These are phyloP conservation scores for Mortierella antarctica DNA, from an alignment of 192 early-diverging fungal genomes.

Conservation along the genomic window DNA sequence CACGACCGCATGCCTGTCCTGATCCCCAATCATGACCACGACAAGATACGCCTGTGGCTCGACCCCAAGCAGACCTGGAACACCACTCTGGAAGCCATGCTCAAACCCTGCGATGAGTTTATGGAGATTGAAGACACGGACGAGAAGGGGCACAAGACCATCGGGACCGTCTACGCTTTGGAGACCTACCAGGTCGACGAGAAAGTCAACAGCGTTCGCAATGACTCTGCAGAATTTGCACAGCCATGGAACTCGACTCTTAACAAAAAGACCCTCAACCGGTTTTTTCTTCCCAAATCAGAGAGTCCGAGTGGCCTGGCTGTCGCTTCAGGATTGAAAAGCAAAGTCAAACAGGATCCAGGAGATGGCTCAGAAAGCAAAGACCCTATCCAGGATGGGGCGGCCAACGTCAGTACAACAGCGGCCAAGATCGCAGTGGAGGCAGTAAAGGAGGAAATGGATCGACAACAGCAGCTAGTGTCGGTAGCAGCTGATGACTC, in stretches of 20 bases:
- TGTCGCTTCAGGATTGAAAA: neutral
- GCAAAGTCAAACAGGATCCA: neutral
- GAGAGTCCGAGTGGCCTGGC: neutral
- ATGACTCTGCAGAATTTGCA: slow-evolving; percentile 59
- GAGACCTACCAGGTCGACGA: slow-evolving; percentile 63
- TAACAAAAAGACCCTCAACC: slow-evolving; percentile 47
- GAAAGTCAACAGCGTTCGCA: slow-evolving; percentile 57
- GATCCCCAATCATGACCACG: slow-evolving; percentile 55
- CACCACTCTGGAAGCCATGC: slow-evolving; percentile 37
- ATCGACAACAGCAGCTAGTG: slow-evolving; percentile 7
- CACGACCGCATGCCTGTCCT: slow-evolving; percentile 70
- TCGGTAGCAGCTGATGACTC: slow-evolving; percentile 1
- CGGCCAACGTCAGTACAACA: neutral
- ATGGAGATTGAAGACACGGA: slow-evolving; percentile 22
- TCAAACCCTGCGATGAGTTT: slow-evolving; percentile 62
- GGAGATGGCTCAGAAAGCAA: neutral
- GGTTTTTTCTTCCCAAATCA: slow-evolving; percentile 31
- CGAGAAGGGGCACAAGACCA: neutral
- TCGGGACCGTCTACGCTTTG: slow-evolving; percentile 11
- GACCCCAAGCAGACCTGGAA: slow-evolving; percentile 54
- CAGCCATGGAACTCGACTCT: slow-evolving; percentile 51
- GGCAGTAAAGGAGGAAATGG: neutral
- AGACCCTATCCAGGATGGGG: neutral
- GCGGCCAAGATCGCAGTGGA: neutral
- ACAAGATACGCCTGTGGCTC: slow-evolving; percentile 61